Evolutionary conservation across 441 rosid species (phyloP), one percentile per base, ranked within the genome.

Genomic region (Pelargonium citronellum): DNA sequence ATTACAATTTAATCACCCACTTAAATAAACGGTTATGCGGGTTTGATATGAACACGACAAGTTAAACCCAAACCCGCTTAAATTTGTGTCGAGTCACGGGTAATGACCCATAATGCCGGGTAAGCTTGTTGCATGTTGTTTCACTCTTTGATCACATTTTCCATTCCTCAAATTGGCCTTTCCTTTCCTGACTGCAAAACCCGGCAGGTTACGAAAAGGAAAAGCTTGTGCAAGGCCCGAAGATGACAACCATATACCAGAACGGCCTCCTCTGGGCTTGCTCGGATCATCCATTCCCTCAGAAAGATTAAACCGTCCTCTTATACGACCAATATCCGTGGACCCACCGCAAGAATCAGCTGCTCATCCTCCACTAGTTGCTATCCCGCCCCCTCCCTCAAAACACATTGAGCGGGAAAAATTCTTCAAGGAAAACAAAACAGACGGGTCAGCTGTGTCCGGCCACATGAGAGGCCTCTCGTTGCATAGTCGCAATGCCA

Each of bases 371-470:
- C 64, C 5, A 37, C 47, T 15, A 1, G 86, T 82, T 75, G 86
- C 78, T 20, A 89, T 95, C 69, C 99, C 99, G 17, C 99, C 99
- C 3, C 99, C 99, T 22, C 98, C 99, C 60, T 85, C 99, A 60
- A 92, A 91, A 80, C 92, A 89, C 7, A 7, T 84, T 0, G 98
- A 95, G 81, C 84, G 99, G 85, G 97, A 92, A 71, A 89, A 68
- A 58, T 95, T 87, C 84, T 95, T 95, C 71, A 81, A 86, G 89
- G 98, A 89, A 73, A 92, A 87, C 71, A 92, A 84, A 78, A 83
- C 71, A 0, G 98, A 87, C n/a, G 85, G 91, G 46, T 83, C 89
- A 4, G 79, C 74, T 27, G 67, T 84, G 68, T 69, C 84, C 27
- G 90, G 87, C 69, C 97, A 88, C 67, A 82, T 86, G 92, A 85